phyloP scores from a whole-genome alignment of 257 asterid species.

The Agastache rugosa region DNA sequence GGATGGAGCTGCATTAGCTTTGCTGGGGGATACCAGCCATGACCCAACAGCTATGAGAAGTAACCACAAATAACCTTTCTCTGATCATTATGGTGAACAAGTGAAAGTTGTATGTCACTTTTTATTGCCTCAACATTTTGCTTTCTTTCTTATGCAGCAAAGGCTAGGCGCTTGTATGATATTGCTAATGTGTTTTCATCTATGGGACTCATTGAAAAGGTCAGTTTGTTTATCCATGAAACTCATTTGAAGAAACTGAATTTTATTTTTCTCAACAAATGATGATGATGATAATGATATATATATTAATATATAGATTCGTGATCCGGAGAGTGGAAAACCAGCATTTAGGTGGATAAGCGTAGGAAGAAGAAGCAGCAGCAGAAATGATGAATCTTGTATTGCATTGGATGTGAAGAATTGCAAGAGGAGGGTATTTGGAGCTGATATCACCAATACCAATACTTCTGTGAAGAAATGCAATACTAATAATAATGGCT shows the following conservation, averaged over 20 bases:
- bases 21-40: constrained; percentile 55
- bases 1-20: constrained; percentile 61
- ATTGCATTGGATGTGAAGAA: constrained; percentile 40
- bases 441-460: constrained; percentile 60
- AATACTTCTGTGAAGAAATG: constrained; percentile 47
- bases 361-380: constrained; percentile 27
- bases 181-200: constrained; percentile 71
- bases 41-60: constrained; percentile 61
- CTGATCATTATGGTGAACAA: constrained; percentile 28
- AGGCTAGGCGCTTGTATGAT: constrained; percentile 71
- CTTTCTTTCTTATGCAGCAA: constrained; percentile 52
- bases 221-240: constrained; percentile 38
- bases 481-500: constrained; percentile 42
- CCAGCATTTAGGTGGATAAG: constrained; percentile 76
- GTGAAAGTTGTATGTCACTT: not conserved
- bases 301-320: constrained; percentile 38
- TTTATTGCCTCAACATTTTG: constrained; percentile 9
- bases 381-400: constrained; percentile 35
- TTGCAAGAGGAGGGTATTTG: constrained; percentile 60
- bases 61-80: constrained; percentile 42
- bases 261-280: constrained; percentile 1
- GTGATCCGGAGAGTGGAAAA: constrained; percentile 64
- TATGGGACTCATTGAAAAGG: constrained; percentile 74
- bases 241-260: constrained; percentile 3
- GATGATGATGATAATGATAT: not conserved